A percentile compares a stretch with the other conserved stretches of the same genome.
These are phyloP conservation scores for Calonectria ilicicola DNA, from an alignment of 2,329 filamentous ascomycete species.

Conservation along the genomic window DNA sequence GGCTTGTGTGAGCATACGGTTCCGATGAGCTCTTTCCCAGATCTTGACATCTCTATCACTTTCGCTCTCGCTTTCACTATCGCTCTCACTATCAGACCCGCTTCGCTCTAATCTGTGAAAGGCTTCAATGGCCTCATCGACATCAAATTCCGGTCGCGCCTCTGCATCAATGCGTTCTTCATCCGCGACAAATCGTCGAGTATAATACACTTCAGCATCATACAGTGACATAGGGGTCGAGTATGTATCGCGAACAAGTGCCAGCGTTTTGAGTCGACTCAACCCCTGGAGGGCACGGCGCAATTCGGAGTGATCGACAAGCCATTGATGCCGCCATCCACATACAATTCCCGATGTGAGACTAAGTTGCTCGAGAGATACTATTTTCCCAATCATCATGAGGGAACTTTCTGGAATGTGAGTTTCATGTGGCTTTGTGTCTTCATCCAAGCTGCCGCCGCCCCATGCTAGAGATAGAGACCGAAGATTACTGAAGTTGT, in stretches of 20 bases:
- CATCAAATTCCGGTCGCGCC: slow-evolving; percentile 5
- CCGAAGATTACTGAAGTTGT: slow-evolving; percentile 9
- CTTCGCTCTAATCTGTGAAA: neutral
- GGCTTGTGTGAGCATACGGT: slow-evolving; percentile 30
- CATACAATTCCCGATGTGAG: neutral
- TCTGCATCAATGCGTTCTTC: neutral
- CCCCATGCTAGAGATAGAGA: slow-evolving; percentile 29
- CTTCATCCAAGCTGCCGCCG: neutral
- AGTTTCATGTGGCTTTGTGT: neutral
- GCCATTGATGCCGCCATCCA: slow-evolving; percentile 17
- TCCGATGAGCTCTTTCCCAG: slow-evolving; percentile 30
- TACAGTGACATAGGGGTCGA: neutral
- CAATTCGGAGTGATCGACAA: slow-evolving; percentile 17
- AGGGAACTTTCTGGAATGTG: slow-evolving; percentile 12
- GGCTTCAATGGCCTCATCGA: neutral
- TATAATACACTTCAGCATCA: slow-evolving; percentile 17
- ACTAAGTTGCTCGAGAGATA: slow-evolving; percentile 28
- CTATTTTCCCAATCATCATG: neutral
- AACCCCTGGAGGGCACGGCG: neutral
- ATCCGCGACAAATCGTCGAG: neutral
- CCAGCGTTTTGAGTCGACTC: slow-evolving; percentile 16
- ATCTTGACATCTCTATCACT: neutral
- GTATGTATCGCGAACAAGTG: slow-evolving; percentile 24
- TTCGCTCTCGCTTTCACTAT: no score
- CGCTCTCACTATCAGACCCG: no score